These are phyloP conservation scores for Straminergon stramineum DNA, from an alignment of 225 moss, liverwort and hornwort genomes.

Conservation along the genomic window DNA sequence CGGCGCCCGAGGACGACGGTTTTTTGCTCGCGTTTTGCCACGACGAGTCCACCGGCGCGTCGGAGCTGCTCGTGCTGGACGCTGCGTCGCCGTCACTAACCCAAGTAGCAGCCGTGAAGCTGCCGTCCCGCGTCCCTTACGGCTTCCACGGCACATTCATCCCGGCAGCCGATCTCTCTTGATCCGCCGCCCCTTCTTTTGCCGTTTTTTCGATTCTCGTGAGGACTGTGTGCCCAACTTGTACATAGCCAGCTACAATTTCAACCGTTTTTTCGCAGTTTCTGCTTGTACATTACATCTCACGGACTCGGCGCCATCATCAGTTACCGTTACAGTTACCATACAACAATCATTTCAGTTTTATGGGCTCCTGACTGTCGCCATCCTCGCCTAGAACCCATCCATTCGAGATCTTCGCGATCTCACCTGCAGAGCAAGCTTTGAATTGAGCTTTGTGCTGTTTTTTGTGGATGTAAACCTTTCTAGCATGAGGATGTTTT, in stretches of 20 bases:
- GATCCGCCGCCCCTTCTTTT: not conserved
- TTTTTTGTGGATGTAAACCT: slow-evolving; percentile 35
- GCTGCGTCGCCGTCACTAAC: slow-evolving; percentile 57
- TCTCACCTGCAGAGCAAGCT: slow-evolving; percentile 17
- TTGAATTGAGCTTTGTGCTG: slow-evolving; percentile 12
- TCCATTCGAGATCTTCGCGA: slow-evolving; percentile 11
- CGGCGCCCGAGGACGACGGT: slow-evolving; percentile 70
- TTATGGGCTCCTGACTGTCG: not conserved
- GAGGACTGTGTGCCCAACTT: not conserved
- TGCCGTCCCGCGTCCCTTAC: slow-evolving; percentile 84
- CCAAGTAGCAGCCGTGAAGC: slow-evolving; percentile 53
- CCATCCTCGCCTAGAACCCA: not conserved
- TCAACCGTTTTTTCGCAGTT: slow-evolving; percentile 2
- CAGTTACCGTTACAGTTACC: not conserved
- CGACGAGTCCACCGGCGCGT: slow-evolving; percentile 44
- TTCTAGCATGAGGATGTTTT: slow-evolving; percentile 1
- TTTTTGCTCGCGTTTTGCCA: slow-evolving; percentile 73
- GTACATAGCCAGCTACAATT: not conserved
- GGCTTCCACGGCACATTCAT: slow-evolving; percentile 88
- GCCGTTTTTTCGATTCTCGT: not conserved
- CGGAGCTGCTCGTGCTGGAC: slow-evolving; percentile 77
- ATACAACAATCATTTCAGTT: not conserved
- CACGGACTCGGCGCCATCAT: not conserved
- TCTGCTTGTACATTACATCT: slow-evolving; percentile 11
- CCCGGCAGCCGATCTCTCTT: slow-evolving; percentile 13